These are phyloP conservation scores for Crithidia expoeki DNA, from an alignment of 208 protist genomes.

Conservation along the genomic window DNA sequence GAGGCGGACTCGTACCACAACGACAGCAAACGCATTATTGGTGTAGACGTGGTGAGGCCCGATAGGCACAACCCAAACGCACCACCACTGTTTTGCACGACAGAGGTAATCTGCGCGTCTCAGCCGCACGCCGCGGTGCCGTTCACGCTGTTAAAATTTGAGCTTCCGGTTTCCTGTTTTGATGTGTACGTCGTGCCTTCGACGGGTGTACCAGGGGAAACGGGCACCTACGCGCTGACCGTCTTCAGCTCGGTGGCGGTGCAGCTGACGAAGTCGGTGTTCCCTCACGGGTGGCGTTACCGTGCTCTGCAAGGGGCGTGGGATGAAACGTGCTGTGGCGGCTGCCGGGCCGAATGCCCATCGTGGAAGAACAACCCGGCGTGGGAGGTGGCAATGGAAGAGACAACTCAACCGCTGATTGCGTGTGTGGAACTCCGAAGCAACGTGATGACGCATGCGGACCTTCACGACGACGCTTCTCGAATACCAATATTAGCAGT, in stretches of 20 bases:
- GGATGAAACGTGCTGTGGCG: constrained; percentile 75
- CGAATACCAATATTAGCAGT: neutral
- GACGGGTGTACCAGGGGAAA: constrained; percentile 46
- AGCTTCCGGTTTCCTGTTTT: constrained; percentile 35
- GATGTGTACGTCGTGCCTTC: constrained; percentile 79
- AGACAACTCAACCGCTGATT: constrained; percentile 33
- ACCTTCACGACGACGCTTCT: neutral
- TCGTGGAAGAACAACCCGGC: constrained; percentile 89
- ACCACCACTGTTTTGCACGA: constrained; percentile 53
- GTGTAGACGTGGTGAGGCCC: constrained; percentile 61
- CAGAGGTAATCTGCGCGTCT: constrained; percentile 42
- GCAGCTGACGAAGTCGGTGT: constrained; percentile 40
- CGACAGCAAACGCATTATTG: constrained; percentile 66
- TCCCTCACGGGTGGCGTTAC: constrained; percentile 82
- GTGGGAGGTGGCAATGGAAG: constrained; percentile 41
- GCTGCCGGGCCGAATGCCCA: constrained; percentile 53
- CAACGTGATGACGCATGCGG: no score
- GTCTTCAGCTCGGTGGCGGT: constrained; percentile 70
- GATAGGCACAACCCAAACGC: constrained; percentile 34
- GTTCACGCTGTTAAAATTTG: constrained; percentile 48
- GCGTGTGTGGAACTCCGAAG: constrained; percentile 47
- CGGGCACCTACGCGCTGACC: constrained; percentile 66
- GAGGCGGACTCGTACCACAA: constrained; percentile 67
- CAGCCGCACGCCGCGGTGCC: constrained; percentile 45
- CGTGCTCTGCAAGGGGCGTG: constrained; percentile 58